These are phyloP conservation scores for Boletus huronensis DNA, from an alignment of 768 basidiomycete genomes.

Conservation along the genomic window DNA sequence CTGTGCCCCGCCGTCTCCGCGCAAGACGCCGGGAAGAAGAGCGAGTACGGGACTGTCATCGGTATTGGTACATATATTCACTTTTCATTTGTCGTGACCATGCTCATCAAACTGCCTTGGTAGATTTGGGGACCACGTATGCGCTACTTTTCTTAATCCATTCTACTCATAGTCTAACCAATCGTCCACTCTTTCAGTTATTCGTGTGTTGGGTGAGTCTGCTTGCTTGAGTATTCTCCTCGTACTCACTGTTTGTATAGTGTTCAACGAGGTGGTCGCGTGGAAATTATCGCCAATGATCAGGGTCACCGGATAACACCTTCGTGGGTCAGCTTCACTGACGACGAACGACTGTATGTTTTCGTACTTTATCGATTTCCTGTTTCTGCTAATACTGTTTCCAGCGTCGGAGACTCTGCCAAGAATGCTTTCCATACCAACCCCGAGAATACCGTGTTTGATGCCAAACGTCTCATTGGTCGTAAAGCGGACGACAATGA, in stretches of 20 bases:
- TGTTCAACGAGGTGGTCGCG: conserved; percentile 80
- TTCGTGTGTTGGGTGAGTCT: conserved; percentile 89
- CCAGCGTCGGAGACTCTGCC: conserved; percentile 84
- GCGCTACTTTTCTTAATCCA: conserved; percentile 14
- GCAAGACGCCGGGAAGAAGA: conserved; percentile 49
- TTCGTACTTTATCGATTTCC: neutral
- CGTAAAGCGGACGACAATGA: conserved; percentile 80
- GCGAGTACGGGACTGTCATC: conserved; percentile 89
- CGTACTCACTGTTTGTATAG: conserved; percentile 33
- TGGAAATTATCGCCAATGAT: conserved; percentile 89
- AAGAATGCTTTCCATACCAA: conserved; percentile 95
- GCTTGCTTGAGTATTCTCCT: neutral
- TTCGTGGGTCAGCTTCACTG: conserved; percentile 79
- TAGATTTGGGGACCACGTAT: conserved; percentile 91
- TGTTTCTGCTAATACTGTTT: neutral
- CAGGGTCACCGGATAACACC: conserved; percentile 89
- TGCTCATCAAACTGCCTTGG: conserved; percentile 11
- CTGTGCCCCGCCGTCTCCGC: conserved; percentile 66
- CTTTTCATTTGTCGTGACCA: accelerated
- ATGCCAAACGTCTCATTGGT: conserved; percentile 94
- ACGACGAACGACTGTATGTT: conserved; percentile 66
- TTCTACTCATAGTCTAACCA: conserved; percentile 2
- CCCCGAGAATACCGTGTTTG: conserved; percentile 92
- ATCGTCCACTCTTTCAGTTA: conserved; percentile 51
- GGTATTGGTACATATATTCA: conserved; percentile 69